A percentile compares a stretch with the other conserved stretches of the same genome.
Evolutionary conservation across 163 green algal species (phyloP).

Genomic region (Scenedesmus sp.): DNA sequence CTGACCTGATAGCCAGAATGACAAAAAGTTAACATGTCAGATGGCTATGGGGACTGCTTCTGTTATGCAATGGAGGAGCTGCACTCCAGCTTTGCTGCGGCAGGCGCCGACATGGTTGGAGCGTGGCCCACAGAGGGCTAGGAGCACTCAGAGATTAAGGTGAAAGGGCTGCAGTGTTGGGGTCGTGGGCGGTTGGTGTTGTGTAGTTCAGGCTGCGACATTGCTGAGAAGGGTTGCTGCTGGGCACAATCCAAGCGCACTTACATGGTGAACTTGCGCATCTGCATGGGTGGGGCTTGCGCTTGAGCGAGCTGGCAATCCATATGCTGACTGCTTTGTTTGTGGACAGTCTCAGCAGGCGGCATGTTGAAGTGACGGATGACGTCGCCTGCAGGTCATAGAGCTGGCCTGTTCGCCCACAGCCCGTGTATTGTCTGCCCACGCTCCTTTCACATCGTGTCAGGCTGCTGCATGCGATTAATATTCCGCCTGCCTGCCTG

Average conservation of each 20-base stretch:
- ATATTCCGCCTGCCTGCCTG: background rate
- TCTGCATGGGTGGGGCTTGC: too few species aligned
- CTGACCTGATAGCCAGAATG: background rate
- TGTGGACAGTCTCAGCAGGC: too few species aligned
- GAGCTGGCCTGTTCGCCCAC: too few species aligned
- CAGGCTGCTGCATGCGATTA: background rate
- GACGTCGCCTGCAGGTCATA: too few species aligned
- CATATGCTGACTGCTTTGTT: too few species aligned
- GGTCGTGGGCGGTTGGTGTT: background rate
- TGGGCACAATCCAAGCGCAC: background rate
- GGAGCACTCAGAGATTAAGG: slow-evolving; percentile 68
- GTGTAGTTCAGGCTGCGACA: background rate
- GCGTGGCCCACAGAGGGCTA: slow-evolving; percentile 64
- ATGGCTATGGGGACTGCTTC: slow-evolving; percentile 65
- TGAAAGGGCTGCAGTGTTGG: background rate
- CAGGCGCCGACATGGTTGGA: slow-evolving; percentile 68
- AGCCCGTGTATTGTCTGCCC: too few species aligned
- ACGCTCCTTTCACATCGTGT: too few species aligned
- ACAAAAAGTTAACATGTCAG: background rate
- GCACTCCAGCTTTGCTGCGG: slow-evolving; percentile 57
- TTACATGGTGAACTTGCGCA: too few species aligned
- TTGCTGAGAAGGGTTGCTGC: background rate
- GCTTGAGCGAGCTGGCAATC: too few species aligned
- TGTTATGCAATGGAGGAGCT: slow-evolving; percentile 74
- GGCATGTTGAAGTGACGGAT: too few species aligned